phyloP scores from a whole-genome alignment of 2,329 filamentous ascomycete genomes.

The Orbilia ellipsospora region DNA sequence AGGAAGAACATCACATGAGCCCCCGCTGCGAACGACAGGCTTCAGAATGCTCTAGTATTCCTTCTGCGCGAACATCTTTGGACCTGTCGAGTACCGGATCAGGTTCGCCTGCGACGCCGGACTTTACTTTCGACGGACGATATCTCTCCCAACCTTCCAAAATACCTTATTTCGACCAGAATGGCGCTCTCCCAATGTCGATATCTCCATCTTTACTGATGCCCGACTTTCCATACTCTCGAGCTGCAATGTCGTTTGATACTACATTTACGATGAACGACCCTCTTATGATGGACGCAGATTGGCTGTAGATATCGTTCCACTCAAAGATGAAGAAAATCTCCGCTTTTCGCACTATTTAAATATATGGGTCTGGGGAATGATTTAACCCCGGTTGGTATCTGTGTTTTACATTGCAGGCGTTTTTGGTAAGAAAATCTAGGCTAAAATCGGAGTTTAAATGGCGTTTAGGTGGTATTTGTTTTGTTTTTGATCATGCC shows the following conservation, averaged over 20 bases:
- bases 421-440: conserved; percentile 45
- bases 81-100: conserved; percentile 33
- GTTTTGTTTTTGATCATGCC: conserved; percentile 17
- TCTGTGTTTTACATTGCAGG: conserved; percentile 33
- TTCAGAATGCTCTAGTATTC: conserved; percentile 46
- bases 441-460: conserved; percentile 31
- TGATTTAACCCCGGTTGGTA: too few relatives aligned
- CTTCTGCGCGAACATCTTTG: conserved; percentile 43
- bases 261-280: conserved; percentile 49
- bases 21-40: conserved; percentile 43
- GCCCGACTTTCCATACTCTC: conserved; percentile 46
- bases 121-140: conserved; percentile 49
- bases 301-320: conserved; percentile 33
- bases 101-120: conserved; percentile 44
- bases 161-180: conserved; percentile 47
- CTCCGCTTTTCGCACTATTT: conserved; percentile 42
- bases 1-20: conserved; percentile 49
- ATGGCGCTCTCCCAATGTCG: conserved; percentile 30
- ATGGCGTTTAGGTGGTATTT: background rate
- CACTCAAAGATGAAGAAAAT: conserved; percentile 10
- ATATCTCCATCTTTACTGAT: conserved; percentile 50
- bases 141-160: conserved; percentile 48
- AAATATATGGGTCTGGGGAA: background rate
- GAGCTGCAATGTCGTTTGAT: conserved; percentile 40
- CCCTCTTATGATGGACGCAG: conserved; percentile 51